phyloP scores from a whole-genome alignment of 306 rosid species.

The Coriaria nepalensis region DNA sequence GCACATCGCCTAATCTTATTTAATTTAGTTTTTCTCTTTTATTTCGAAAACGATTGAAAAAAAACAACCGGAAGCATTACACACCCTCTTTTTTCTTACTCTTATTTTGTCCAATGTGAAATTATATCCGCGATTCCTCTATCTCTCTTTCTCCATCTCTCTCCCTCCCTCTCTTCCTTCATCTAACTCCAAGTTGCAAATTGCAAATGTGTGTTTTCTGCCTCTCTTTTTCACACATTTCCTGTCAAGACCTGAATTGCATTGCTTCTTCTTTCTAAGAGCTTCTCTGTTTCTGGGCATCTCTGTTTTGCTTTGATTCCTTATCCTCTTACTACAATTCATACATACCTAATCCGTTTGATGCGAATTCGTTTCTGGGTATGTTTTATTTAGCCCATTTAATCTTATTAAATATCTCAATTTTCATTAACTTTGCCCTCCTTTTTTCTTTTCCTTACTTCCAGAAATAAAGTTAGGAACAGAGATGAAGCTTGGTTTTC shows the following conservation, averaged over 20 bases:
- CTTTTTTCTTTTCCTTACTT: constrained; percentile 18
- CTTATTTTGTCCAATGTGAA: not conserved
- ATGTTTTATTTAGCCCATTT: constrained; percentile 3
- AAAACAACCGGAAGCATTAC: not conserved
- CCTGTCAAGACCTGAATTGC: not conserved
- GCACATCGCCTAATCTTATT: no score
- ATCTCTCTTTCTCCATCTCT: constrained; percentile 3
- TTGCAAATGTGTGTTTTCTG: constrained; percentile 8
- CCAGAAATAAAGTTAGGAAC: constrained; percentile 26
- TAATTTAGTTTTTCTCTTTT: no score
- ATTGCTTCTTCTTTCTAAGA: constrained; percentile 1
- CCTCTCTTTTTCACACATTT: constrained; percentile 8
- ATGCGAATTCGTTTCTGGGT: constrained; percentile 1
- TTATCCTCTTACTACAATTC: not conserved
- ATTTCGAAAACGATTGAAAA: no score
- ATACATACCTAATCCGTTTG: not conserved
- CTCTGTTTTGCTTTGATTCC: constrained; percentile 10
- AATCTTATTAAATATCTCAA: constrained; percentile 2
- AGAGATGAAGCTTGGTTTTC: constrained; percentile 23
- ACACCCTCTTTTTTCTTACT: not conserved
- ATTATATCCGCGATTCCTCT: not conserved
- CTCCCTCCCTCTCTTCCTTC: not conserved
- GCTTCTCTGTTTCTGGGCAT: constrained; percentile 6
- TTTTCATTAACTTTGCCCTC: constrained; percentile 4
- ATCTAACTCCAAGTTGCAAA: constrained; percentile 2